Percentiles rank a stretch among this genome's conserved stretches.
Conservation (phyloP, 768 basidiomycete species). For the Tulasnella sp. region DNA sequence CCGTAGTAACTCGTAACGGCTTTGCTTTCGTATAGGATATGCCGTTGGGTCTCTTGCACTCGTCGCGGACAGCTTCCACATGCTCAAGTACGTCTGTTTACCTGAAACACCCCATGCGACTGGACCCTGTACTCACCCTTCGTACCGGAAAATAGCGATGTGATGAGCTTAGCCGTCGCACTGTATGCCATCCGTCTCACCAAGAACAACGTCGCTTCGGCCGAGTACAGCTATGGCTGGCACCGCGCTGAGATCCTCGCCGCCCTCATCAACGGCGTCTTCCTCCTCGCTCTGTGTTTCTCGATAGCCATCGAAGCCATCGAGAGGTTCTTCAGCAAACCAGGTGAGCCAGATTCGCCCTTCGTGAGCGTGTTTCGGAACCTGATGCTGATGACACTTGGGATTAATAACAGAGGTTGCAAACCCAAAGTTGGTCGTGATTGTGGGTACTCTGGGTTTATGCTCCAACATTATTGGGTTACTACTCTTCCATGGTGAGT, state of each 20-base stretch:
- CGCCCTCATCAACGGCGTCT: conserved; percentile 91
- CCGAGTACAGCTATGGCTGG: conserved; percentile 96
- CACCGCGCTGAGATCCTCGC: conserved; percentile 94
- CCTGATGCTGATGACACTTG: neutral
- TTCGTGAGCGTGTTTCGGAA: neutral
- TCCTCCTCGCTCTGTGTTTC: conserved; percentile 91
- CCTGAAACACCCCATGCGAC: neutral
- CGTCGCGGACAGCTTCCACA: conserved; percentile 95
- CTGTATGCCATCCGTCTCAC: conserved; percentile 91
- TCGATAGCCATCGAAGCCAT: conserved; percentile 89
- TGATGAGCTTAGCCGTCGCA: conserved; percentile 88
- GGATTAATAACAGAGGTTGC: conserved; percentile 51
- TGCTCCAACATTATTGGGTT: conserved; percentile 87
- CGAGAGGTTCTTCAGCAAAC: conserved; percentile 73
- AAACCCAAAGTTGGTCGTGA: conserved; percentile 74
- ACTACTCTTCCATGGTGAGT: conserved; percentile 85
- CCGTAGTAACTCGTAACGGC: neutral
- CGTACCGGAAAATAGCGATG: conserved; percentile 53
- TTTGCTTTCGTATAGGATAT: conserved; percentile 47
- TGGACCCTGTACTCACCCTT: neutral
- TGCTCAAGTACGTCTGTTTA: conserved; percentile 68
- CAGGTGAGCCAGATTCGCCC: conserved; percentile 38
- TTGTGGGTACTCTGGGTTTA: conserved; percentile 82
- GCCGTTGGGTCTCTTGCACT: conserved; percentile 91
- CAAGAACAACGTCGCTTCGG: conserved; percentile 40